A percentile compares a stretch with the other conserved stretches of the same genome.
These are phyloP conservation scores for Syzygium oleosum DNA, from an alignment of 345 rosid genomes.

Conservation along the genomic window DNA sequence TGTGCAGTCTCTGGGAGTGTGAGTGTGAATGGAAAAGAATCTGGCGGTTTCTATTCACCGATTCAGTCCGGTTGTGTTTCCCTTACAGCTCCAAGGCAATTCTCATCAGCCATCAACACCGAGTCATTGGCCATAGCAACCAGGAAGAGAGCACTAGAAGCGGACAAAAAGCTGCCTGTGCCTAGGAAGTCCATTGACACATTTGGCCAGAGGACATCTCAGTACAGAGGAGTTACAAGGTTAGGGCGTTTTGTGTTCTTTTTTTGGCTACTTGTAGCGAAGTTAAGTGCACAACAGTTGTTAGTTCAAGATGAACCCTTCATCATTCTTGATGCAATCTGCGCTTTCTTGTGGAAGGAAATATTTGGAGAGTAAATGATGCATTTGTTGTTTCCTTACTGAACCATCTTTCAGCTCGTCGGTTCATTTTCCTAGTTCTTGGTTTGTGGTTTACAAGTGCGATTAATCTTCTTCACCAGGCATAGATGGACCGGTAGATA, in stretches of 20 bases:
- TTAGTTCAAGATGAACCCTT: not conserved
- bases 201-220: slow-evolving; percentile 73
- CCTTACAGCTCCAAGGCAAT: slow-evolving; percentile 24
- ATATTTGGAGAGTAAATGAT: not conserved
- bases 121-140: slow-evolving; percentile 25
- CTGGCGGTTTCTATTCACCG: slow-evolving; percentile 44
- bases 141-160: slow-evolving; percentile 47
- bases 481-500: slow-evolving; percentile 81
- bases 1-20: slow-evolving; percentile 11
- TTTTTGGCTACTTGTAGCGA: not conserved
- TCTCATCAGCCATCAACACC: slow-evolving; percentile 10
- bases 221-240: slow-evolving; percentile 82
- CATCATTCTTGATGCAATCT: not conserved
- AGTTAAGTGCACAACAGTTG: not conserved
- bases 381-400: not conserved
- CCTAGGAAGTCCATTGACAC: slow-evolving; percentile 66
- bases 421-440: not conserved
- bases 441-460: not conserved
- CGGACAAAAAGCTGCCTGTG: slow-evolving; percentile 49
- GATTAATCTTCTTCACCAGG: slow-evolving; percentile 10
- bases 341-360: not conserved
- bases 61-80: slow-evolving; percentile 53
- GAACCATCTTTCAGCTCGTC: not conserved
- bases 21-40: slow-evolving; percentile 17
- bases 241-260: slow-evolving; percentile 2